These are phyloP conservation scores for Aspergillus bertholletiae DNA, from an alignment of 495 filamentous ascomycete genomes.

Conservation along the genomic window DNA sequence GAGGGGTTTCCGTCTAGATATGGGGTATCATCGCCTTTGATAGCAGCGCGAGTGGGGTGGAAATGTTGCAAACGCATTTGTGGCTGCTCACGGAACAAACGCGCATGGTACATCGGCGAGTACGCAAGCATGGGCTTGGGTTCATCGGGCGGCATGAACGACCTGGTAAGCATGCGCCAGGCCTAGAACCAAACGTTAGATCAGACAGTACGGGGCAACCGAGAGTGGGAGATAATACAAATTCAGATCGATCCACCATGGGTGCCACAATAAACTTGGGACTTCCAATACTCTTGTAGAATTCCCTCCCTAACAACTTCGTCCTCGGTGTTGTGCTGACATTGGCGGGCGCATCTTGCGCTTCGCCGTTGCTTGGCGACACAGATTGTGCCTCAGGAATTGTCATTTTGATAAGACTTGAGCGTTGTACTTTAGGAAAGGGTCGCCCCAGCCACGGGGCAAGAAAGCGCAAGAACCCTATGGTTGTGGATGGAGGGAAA, in stretches of 20 bases:
- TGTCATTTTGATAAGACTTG: conserved; percentile 24
- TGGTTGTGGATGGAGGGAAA: conserved; percentile 20
- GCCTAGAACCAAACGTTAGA: conserved; percentile 54
- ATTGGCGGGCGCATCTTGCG: conserved; percentile 19
- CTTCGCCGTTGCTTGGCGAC: conserved; percentile 14
- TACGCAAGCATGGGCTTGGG: conserved; percentile 68
- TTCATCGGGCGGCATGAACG: conserved; percentile 68
- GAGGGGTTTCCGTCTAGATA: conserved; percentile 83
- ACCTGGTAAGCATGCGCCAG: conserved; percentile 92
- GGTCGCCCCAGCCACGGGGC: conserved; percentile 30
- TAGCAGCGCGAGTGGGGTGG: conserved; percentile 55
- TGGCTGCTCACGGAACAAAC: conserved; percentile 70
- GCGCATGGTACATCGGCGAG: conserved; percentile 92
- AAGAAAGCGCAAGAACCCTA: conserved; percentile 28
- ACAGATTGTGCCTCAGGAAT: conserved; percentile 16
- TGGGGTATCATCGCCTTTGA: conserved; percentile 29
- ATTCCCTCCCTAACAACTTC: conserved; percentile 79
- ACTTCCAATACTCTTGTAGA: conserved; percentile 90
- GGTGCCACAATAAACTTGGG: conserved; percentile 89
- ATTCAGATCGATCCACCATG: conserved; percentile 98
- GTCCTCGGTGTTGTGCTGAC: conserved; percentile 10
- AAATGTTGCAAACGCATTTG: conserved; percentile 76
- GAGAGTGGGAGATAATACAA: conserved; percentile 55
- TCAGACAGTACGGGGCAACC: not conserved
- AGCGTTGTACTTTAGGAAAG: conserved; percentile 6